A percentile compares a stretch with the other conserved stretches of the same genome.
phyloP scores from a whole-genome alignment of 2,329 filamentous ascomycete species.

The Gremmenia infestans region DNA sequence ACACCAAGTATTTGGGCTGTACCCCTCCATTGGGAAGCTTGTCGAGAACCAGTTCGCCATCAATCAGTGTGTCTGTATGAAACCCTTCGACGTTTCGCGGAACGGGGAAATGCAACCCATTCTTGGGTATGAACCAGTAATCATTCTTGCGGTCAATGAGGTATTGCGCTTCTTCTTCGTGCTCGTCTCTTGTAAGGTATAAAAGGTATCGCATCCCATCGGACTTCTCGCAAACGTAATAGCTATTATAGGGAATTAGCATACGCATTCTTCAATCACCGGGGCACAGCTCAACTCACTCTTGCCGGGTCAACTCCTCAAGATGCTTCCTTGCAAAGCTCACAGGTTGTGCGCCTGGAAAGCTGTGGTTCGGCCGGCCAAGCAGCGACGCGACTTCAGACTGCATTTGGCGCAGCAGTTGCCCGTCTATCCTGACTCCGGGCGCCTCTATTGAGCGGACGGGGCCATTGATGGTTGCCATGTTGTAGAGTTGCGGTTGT shows the following conservation, averaged over 20 bases:
- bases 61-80: conserved; percentile 77
- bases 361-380: conserved; percentile 60
- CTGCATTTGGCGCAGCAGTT: conserved; percentile 58
- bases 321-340: conserved; percentile 82
- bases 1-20: conserved; percentile 81
- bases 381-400: conserved; percentile 71
- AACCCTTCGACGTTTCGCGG: conserved; percentile 60
- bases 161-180: conserved; percentile 69
- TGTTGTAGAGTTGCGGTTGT: conserved; percentile 7
- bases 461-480: conserved; percentile 11
- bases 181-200: conserved; percentile 68
- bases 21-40: conserved; percentile 59
- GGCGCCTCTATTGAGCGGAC: conserved; percentile 46
- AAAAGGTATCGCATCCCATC: conserved; percentile 95
- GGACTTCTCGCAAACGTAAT: conserved; percentile 97
- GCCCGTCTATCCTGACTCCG: conserved; percentile 60
- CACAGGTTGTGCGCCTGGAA: conserved; percentile 91
- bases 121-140: conserved; percentile 75
- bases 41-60: conserved; percentile 91
- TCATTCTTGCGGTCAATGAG: conserved; percentile 98
- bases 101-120: conserved; percentile 73
- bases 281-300: conserved; percentile 45
- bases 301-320: conserved; percentile 71
- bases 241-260: conserved; percentile 43
- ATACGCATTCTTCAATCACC: background rate